phyloP scores from a whole-genome alignment of 371 early-diverging fungal genomes.

The Rhizomucor miehei region DNA sequence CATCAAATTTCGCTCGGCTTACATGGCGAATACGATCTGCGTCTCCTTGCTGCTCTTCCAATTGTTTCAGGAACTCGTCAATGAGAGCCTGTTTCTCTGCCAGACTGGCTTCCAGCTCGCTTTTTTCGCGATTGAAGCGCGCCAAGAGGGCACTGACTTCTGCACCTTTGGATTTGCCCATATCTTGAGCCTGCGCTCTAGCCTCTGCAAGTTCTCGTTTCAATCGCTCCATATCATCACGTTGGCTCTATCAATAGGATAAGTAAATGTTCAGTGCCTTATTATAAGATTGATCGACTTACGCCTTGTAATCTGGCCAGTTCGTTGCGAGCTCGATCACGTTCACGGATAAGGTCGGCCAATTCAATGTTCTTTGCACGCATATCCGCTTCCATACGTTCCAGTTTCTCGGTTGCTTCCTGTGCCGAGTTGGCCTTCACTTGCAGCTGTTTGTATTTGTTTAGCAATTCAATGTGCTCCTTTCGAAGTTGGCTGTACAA shows the following conservation, averaged over 20 bases:
- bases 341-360: constrained; percentile 80
- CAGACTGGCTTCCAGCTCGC: constrained; percentile 69
- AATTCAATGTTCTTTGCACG: constrained; percentile 77
- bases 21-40: constrained; percentile 60
- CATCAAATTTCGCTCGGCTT: constrained; percentile 14
- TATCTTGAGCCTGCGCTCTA: constrained; percentile 72
- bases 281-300: constrained; percentile 6
- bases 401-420: constrained; percentile 73
- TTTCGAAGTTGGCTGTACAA: constrained; percentile 94
- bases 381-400: constrained; percentile 77
- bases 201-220: constrained; percentile 77
- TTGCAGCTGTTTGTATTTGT: constrained; percentile 81
- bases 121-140: constrained; percentile 79
- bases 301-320: constrained; percentile 59
- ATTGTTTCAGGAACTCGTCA: constrained; percentile 65
- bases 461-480: constrained; percentile 91
- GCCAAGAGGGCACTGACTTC: constrained; percentile 79
- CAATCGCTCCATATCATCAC: constrained; percentile 77
- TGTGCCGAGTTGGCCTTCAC: constrained; percentile 78
- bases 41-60: constrained; percentile 70
- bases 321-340: constrained; percentile 78
- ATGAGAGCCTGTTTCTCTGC: constrained; percentile 41
- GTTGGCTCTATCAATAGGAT: constrained; percentile 48
- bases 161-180: constrained; percentile 72
- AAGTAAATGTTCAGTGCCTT: neutral